These are phyloP conservation scores for Solanum chiquidenum DNA, from an alignment of 257 asterid species.

Conservation along the genomic window DNA sequence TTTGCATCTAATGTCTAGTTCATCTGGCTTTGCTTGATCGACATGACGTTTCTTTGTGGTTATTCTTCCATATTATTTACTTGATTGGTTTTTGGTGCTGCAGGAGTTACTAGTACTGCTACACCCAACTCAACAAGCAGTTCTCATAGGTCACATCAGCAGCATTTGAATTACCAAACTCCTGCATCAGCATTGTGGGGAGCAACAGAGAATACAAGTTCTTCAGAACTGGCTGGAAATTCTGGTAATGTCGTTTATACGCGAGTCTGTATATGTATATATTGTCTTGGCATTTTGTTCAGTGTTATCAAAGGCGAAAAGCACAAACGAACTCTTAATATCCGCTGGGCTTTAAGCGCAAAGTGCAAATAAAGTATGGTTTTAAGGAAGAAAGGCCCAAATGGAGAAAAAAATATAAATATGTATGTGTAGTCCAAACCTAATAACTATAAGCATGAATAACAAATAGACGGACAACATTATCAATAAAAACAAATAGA, in stretches of 20 bases:
- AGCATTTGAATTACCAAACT: constrained; percentile 46
- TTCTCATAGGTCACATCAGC: constrained; percentile 43
- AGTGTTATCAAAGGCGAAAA: neutral
- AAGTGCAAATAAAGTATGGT: neutral
- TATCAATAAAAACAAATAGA: neutral
- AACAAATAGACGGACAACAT: neutral
- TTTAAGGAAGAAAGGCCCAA: neutral
- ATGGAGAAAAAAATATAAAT: neutral
- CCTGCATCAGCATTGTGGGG: constrained; percentile 69
- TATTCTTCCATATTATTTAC: neutral
- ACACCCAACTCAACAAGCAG: constrained; percentile 16
- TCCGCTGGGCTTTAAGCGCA: neutral
- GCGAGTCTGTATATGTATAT: neutral
- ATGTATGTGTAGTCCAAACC: neutral
- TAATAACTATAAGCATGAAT: neutral
- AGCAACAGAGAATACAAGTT: constrained; percentile 30
- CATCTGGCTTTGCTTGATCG: neutral
- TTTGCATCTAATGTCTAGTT: neutral
- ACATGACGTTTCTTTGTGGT: neutral
- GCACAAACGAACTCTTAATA: neutral
- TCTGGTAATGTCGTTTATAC: constrained; percentile 16
- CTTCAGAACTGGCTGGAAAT: constrained; percentile 34
- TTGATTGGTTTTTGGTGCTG: neutral
- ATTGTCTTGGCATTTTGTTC: neutral
- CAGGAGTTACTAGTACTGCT: constrained; percentile 25